Percentiles rank a stretch among this genome's conserved stretches.
phyloP scores from a whole-genome alignment of 2,329 filamentous ascomycete species.

The Corniculantispora saksenae region DNA sequence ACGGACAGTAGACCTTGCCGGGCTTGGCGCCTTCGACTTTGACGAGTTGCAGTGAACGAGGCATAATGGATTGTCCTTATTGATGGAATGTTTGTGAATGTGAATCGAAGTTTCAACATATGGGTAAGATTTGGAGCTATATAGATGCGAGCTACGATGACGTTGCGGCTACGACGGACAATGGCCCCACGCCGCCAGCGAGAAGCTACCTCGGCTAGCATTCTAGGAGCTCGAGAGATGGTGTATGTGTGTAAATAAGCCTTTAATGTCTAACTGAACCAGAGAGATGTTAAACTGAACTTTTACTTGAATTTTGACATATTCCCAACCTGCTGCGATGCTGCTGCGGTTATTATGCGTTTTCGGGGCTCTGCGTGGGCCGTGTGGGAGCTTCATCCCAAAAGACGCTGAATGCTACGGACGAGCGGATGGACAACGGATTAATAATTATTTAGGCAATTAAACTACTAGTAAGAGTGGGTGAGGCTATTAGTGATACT shows the following conservation, averaged over 20 bases:
- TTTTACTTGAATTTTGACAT: no score
- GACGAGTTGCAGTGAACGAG: conserved; percentile 61
- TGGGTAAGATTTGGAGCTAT: not conserved
- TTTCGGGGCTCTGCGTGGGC: no score
- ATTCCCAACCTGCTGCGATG: no score
- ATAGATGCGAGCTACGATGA: not conserved
- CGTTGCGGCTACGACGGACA: not conserved
- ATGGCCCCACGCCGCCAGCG: conserved; percentile 8
- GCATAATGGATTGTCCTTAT: conserved; percentile 40
- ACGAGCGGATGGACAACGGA: no score
- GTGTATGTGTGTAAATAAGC: not conserved
- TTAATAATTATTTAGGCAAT: no score
- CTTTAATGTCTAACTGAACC: no score
- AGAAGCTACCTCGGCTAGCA: conserved; percentile 15
- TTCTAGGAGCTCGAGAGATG: not conserved
- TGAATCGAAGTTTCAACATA: not conserved
- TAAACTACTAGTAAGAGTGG: no score
- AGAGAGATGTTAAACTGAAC: no score
- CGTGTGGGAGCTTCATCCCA: no score
- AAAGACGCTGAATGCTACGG: no score
- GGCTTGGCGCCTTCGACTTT: conserved; percentile 75
- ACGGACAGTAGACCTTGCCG: conserved; percentile 85
- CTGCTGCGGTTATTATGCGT: no score
- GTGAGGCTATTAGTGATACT: no score
- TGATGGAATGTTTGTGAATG: not conserved